Base-by-base conservation (phyloP, 179 eudicot species). In the Spinacia oleracea region DNA sequence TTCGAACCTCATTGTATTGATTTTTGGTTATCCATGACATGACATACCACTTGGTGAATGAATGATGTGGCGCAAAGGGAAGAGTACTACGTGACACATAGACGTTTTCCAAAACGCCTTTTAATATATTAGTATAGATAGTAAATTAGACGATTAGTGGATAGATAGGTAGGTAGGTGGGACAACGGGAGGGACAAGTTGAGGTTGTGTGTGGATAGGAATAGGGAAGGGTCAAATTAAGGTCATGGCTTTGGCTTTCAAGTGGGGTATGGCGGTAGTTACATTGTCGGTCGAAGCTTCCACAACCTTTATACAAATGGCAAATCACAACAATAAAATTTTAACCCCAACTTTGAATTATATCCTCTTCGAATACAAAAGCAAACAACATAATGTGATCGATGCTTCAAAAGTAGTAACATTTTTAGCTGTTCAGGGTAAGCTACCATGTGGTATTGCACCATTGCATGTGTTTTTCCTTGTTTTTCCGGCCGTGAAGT, bases 391-490 rank as follows among this genome's bases (percentile, higher is more conserved):
- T 67, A 40, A 40, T 15, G 71, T 35, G 51, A 68, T 11, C 20
- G 51, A 68, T 11, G 72, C 51, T 68, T 68, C n/a, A 21, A 6
- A 1, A 65, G 46, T n/a, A n/a, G 51, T 64, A 64, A 68, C 32
- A 43, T 40, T 68, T 53, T 68, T 45, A 38, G 51, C 14, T 68
- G 48, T 68, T 45, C 72, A 7, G n/a, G 29, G 50, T 68, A 51
- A 27, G 31, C 50, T 68, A 68, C 50, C 73, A 46, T 45, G 73
- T 70, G 73, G 6, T 6, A 48, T 27, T 34, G 70, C 69, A 64
- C 32, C 2, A 48, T 27, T 34, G 70, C 69, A 64, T 64, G 69
- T 32, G 25, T 18, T 35, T 20, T 34, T 7, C 25, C 20, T 16
- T 48, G 53, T 48, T 48, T 48, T 48, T 48, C 4, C 40, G n/a